phyloP scores from a whole-genome alignment of 208 protist genomes.

The Strigomonas culicis region DNA sequence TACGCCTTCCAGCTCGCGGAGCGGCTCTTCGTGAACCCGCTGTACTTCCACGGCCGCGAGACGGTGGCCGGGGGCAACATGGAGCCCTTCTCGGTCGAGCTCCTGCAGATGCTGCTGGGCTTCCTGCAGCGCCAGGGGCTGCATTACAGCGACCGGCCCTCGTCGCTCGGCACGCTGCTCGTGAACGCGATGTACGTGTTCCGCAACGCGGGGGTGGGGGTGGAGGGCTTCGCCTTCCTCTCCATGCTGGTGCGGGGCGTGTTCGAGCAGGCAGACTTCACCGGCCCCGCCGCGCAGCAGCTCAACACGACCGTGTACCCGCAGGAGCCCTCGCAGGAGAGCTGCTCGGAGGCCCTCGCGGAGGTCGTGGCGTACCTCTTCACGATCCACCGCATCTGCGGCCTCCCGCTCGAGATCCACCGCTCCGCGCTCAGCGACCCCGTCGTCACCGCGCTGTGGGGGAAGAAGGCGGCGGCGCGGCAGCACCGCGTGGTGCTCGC shows the following conservation, averaged over 20 bases:
- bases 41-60: slow-evolving; percentile 75
- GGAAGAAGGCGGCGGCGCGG: slow-evolving; percentile 22
- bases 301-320: slow-evolving; percentile 36
- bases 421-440: slow-evolving; percentile 79
- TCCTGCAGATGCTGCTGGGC: slow-evolving; percentile 71
- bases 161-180: slow-evolving; percentile 76
- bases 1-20: slow-evolving; percentile 52
- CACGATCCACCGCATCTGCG: slow-evolving; percentile 64
- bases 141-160: slow-evolving; percentile 73
- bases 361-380: slow-evolving; percentile 81
- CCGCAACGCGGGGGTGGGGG: slow-evolving; percentile 62
- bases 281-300: slow-evolving; percentile 21
- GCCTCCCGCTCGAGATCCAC: slow-evolving; percentile 81
- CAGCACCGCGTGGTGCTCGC: slow-evolving; percentile 81
- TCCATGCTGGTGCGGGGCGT: slow-evolving; percentile 72
- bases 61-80: slow-evolving; percentile 66
- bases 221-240: slow-evolving; percentile 76
- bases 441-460: slow-evolving; percentile 60
- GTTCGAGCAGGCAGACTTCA: slow-evolving; percentile 34
- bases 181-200: slow-evolving; percentile 80
- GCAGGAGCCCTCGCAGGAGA: slow-evolving; percentile 5
- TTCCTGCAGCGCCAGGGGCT: slow-evolving; percentile 79
- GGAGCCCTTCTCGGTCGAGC: slow-evolving; percentile 67
- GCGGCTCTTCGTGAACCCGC: slow-evolving; percentile 75
- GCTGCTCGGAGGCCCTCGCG: slow-evolving; percentile 46